Conservation (phyloP, 2,329 filamentous ascomycete genomes). For the Claviceps pusilla region DNA sequence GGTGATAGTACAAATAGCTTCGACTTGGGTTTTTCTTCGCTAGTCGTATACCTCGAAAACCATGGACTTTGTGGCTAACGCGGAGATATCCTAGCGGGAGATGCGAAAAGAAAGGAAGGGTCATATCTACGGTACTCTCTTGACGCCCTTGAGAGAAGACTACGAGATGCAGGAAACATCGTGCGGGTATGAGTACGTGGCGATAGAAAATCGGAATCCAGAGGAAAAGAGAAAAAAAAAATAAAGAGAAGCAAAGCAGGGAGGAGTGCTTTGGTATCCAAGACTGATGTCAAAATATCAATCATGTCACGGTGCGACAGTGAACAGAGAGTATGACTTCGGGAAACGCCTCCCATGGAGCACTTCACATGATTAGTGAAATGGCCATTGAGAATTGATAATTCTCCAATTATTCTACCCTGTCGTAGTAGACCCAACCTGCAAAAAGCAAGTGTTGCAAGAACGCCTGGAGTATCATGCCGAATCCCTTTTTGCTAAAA, state of each 20-base stretch:
- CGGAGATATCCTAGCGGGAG: slow-evolving; percentile 75
- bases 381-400: slow-evolving; percentile 53
- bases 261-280: not conserved
- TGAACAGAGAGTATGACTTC: slow-evolving; percentile 31
- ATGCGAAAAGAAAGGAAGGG: slow-evolving; percentile 2
- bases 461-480: slow-evolving; percentile 23
- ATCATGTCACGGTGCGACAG: slow-evolving; percentile 1
- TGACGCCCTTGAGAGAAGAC: not conserved
- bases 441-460: slow-evolving; percentile 8
- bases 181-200: too few species aligned
- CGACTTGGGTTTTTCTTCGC: slow-evolving; percentile 57
- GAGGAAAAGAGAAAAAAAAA: too few species aligned
- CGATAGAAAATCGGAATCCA: too few species aligned
- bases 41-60: slow-evolving; percentile 86
- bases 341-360: slow-evolving; percentile 63
- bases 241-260: too few species aligned
- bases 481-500: slow-evolving; percentile 6
- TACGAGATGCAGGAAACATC: slow-evolving; percentile 7
- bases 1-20: slow-evolving; percentile 30
- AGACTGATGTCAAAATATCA: not conserved
- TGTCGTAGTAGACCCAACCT: slow-evolving; percentile 20
- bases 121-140: not conserved
- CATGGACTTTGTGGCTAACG: slow-evolving; percentile 56
- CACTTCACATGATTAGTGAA: slow-evolving; percentile 54
- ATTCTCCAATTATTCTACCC: slow-evolving; percentile 30